Conservation (phyloP, 352 stramenopile species). For the Hyaloperonospora arabidopsidis region DNA sequence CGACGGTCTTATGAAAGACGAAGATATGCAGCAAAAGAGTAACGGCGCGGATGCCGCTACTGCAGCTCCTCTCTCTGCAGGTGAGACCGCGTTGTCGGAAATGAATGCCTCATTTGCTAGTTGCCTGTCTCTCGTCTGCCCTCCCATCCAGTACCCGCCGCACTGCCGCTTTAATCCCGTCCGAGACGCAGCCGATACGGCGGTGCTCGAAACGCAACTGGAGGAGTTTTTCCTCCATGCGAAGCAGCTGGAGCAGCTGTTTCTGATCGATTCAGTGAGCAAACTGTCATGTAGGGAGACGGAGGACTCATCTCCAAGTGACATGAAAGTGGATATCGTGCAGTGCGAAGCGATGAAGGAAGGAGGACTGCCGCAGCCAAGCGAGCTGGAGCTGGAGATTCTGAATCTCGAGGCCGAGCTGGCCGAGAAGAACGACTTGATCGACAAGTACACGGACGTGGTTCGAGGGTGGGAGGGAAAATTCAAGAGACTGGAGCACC, state of each 20-base stretch:
- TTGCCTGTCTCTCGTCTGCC: constrained; percentile 64
- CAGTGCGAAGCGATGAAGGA: background rate
- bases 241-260: constrained; percentile 75
- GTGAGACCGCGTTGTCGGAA: constrained; percentile 39
- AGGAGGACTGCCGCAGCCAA: constrained; percentile 26
- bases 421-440: constrained; percentile 76
- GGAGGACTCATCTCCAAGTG: constrained; percentile 3
- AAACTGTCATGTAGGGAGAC: constrained; percentile 13
- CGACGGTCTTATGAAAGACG: constrained; percentile 38
- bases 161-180: constrained; percentile 80
- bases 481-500: constrained; percentile 69
- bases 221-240: constrained; percentile 75
- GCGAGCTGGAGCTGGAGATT: constrained; percentile 70
- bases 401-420: constrained; percentile 65
- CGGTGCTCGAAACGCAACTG: constrained; percentile 58
- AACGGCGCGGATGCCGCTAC: background rate
- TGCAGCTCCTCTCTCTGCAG: constrained; percentile 9
- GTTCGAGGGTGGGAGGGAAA: constrained; percentile 78
- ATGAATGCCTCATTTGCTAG: constrained; percentile 77
- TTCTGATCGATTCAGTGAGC: constrained; percentile 36
- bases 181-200: constrained; percentile 68
- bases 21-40: constrained; percentile 6
- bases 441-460: constrained; percentile 82
- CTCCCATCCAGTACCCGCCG: constrained; percentile 75
- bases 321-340: constrained; percentile 4